Base-by-base conservation (phyloP, 2,329 filamentous ascomycete species). In the Ascosphaera acerosa region DNA sequence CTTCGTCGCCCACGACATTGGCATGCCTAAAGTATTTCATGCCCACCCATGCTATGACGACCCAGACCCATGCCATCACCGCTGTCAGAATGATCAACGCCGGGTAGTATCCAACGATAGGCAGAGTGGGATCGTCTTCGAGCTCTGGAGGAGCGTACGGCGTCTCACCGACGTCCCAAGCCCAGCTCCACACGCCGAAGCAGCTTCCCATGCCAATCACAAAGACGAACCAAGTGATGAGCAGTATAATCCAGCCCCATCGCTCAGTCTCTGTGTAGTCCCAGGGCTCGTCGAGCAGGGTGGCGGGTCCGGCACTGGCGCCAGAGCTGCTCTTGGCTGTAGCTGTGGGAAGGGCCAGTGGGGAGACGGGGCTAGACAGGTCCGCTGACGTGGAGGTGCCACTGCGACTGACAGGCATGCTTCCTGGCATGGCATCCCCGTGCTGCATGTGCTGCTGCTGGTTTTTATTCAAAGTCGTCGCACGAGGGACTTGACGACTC, bases 1-100 rank as follows among this genome's bases (percentile, higher is more conserved):
- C 50, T 44, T 67, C 64, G 22, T 67, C 64, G 14, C 61, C 62
- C 29, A 62, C 77, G 46, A 94, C 89, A 57, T 91, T 91, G 19
- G 87, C 84, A 59, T 97, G 87, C 42, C 82, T 70, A 48, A 97
- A 97, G 52, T 94, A 94, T 51, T 97, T 97, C 84, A 97, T 94
- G 15, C 87, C 87, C 30, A 94, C 74, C 87, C 87, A 97, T 7
- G 89, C 87, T 35, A 89, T 72, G 9, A 91, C 70, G 12, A 94
- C 87, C 87, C 87, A 97, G 4, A 94, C 80, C 87, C 87, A 97
- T 12, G 82, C 81, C 77, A 97, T 92, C 17, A 97, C 77, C 30
- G 72, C 73, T 3, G 84, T 92, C 41, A 94, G 58, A 35, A 94
- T 87, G 39, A 94, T 76, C 44, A 97, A 57, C 7, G 82, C 80